Conservation (phyloP, 2,329 filamentous ascomycete genomes). For the Aspergillus aculeatus region DNA sequence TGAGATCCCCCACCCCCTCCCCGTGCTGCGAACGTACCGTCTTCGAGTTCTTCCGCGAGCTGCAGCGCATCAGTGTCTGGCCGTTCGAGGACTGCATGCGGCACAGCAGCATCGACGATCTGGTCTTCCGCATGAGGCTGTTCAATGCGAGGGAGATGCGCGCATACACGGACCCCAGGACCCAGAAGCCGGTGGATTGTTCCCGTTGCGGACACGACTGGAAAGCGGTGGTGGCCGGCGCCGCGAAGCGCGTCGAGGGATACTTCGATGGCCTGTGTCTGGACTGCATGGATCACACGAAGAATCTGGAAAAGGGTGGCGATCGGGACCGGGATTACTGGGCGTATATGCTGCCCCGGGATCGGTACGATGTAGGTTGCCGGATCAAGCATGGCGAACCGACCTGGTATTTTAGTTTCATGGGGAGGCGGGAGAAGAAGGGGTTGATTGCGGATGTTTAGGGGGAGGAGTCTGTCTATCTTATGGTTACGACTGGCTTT, state of each 20-base stretch:
- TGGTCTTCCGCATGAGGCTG: background rate
- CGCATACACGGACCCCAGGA: too few species aligned
- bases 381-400: conserved; percentile 5
- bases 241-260: background rate
- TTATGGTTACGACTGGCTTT: too few species aligned
- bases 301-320: background rate
- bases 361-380: background rate
- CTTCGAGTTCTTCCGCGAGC: conserved; percentile 2
- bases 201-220: background rate
- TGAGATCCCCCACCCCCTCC: background rate
- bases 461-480: background rate
- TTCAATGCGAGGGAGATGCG: background rate
- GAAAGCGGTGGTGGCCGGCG: background rate
- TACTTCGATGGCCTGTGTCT: conserved; percentile 13
- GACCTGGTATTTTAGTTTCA: conserved; percentile 9
- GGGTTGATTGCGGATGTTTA: background rate
- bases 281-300: conserved; percentile 7
- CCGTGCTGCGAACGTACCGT: conserved; percentile 1
- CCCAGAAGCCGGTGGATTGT: background rate
- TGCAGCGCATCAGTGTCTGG: background rate
- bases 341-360: background rate
- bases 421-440: conserved; percentile 9
- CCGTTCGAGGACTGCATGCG: conserved; percentile 1
- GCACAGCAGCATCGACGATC: background rate
- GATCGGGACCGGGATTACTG: conserved; percentile 8